Percentiles rank a stretch among this genome's conserved stretches.
These are phyloP conservation scores for Hansenula lynferdii DNA, from an alignment of 1,139 yeast genomes.

Conservation along the genomic window DNA sequence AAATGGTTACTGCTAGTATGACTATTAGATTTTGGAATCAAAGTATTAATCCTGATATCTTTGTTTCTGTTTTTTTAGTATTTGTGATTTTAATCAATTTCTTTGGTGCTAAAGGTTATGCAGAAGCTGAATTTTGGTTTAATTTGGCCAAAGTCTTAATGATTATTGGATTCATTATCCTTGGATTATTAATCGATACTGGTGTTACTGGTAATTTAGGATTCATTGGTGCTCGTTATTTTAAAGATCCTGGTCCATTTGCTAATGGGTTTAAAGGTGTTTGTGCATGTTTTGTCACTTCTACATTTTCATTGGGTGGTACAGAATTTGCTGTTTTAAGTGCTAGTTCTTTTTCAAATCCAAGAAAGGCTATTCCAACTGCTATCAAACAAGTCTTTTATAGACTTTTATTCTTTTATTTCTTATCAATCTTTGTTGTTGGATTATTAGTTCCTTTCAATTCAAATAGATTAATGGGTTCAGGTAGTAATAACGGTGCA, in stretches of 20 bases:
- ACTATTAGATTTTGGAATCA: slow-evolving; percentile 57
- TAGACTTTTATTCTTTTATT: slow-evolving; percentile 63
- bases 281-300: slow-evolving; percentile 72
- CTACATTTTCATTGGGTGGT: slow-evolving; percentile 82
- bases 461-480: slow-evolving; percentile 44
- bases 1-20: slow-evolving; percentile 69
- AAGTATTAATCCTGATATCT: slow-evolving; percentile 49
- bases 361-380: slow-evolving; percentile 57
- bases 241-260: slow-evolving; percentile 53
- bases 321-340: slow-evolving; percentile 79
- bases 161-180: slow-evolving; percentile 51
- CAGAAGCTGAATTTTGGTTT: slow-evolving; percentile 59
- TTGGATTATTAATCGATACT: slow-evolving; percentile 49
- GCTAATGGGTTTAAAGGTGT: slow-evolving; percentile 72
- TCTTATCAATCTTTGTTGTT: slow-evolving; percentile 52
- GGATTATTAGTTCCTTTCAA: slow-evolving; percentile 67
- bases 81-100: slow-evolving; percentile 45
- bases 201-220: slow-evolving; percentile 56
- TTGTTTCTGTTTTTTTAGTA: slow-evolving; percentile 50
- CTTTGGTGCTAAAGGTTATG: slow-evolving; percentile 64
- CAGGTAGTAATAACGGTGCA: slow-evolving; percentile 39
- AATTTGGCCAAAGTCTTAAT: slow-evolving; percentile 53
- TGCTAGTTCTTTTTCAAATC: slow-evolving; percentile 79
- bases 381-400: slow-evolving; percentile 73
- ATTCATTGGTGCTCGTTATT: slow-evolving; percentile 47